Evolutionary conservation across 306 rosid species (phyloP), one percentile per base, ranked within the genome.

Genomic region (Dryas drummondii): DNA sequence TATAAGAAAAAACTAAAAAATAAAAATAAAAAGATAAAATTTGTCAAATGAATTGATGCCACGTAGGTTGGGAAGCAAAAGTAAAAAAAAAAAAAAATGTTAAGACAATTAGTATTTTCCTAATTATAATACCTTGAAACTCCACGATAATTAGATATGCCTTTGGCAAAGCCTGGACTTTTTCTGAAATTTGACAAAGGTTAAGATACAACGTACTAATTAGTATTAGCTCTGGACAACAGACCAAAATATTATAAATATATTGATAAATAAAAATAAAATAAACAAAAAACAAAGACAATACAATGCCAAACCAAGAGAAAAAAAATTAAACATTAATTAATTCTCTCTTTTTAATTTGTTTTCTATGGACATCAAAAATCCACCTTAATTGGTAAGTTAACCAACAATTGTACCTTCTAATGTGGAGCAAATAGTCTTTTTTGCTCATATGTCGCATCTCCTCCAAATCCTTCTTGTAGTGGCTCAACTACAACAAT

Each of bases 131-230:
- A 79, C 88, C 84, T 85, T 53, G 75, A 48, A 63, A 85, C 84
- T 76, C 88, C 88, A 57, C 75, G 84, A 71, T 79, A 85, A 15
- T 3, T 76, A 4, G 88, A 85, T 4, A 46, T 7, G 12, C 81
- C 81, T 47, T 72, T 77, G 32, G 82, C 44, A 45, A 81, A 76
- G 59, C 76, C 64, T 15, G 44, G 57, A 58, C 85, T 68, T 2
- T 9, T 72, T 40, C 85, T 81, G 82, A 66, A 81, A 72, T 72
- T 40, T 9, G 13, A 56, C 44, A 65, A 32, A 53, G 65, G 15
- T 64, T 44, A 15, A 51, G 22, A 22, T 11, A 11, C 44, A 57
- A 10, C 40, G 12, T 8, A 22, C 6, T 46, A 46, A 5, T 9
- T 32, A 32, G 37, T 32, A 1, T 1, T 32, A 32, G 2, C 37